phyloP scores from a whole-genome alignment of 305 asterid species.

The Ilex paraguariensis region DNA sequence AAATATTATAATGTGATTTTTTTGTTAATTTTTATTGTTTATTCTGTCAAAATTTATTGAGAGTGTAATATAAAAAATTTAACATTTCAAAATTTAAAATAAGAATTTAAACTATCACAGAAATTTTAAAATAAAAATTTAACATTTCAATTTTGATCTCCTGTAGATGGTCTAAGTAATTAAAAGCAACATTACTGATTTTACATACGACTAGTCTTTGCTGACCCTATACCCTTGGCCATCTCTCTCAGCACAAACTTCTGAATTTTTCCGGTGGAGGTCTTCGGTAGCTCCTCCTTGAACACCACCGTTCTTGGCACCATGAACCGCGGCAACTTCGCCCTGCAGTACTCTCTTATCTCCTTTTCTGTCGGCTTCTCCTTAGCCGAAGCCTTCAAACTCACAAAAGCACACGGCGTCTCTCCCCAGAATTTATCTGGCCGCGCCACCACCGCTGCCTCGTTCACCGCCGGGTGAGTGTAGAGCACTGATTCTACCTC shows the following conservation, averaged over 20 bases:
- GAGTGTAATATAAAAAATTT: no score
- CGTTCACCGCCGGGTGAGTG: constrained; percentile 68
- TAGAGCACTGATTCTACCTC: constrained; percentile 81
- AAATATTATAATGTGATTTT: no score
- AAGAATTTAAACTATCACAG: no score
- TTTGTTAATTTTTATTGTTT: no score
- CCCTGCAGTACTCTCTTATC: constrained; percentile 47
- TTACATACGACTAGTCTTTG: constrained; percentile 1
- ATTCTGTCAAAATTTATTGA: no score
- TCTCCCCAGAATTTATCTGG: constrained; percentile 93
- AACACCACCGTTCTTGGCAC: constrained; percentile 73
- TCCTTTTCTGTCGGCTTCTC: constrained; percentile 49
- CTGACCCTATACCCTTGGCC: constrained; percentile 50
- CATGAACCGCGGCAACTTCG: constrained; percentile 62
- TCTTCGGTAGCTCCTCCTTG: constrained; percentile 68
- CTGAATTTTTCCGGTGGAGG: constrained; percentile 82
- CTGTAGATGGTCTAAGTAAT: not conserved
- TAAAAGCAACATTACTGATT: no score
- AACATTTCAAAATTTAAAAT: no score
- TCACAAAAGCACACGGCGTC: constrained; percentile 83
- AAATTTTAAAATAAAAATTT: no score
- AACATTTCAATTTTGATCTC: constrained; percentile 8
- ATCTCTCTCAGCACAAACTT: constrained; percentile 58
- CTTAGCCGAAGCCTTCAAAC: constrained; percentile 31
- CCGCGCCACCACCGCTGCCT: constrained; percentile 92